These are phyloP conservation scores for Litchi chinensis DNA, from an alignment of 345 rosid species.

Conservation along the genomic window DNA sequence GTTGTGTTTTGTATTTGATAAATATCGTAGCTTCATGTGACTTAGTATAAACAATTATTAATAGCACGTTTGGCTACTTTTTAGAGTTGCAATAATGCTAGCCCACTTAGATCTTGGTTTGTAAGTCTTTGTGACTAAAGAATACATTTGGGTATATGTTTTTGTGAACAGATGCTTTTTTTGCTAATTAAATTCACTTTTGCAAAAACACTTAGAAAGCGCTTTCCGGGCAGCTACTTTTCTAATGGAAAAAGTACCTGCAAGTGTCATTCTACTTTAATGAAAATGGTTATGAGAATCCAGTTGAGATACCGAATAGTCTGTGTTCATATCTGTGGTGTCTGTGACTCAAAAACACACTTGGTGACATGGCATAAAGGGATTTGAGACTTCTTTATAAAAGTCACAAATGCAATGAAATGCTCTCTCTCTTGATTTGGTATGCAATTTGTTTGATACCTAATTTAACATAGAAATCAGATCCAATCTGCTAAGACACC, in stretches of 20 bases:
- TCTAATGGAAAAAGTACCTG: no score
- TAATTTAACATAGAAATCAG: slow-evolving; percentile 23
- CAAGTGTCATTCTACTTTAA: not conserved
- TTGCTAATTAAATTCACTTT: not conserved
- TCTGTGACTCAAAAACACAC: no score
- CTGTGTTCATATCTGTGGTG: not conserved
- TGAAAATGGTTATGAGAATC: not conserved
- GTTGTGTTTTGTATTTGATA: slow-evolving; percentile 12
- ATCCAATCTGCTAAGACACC: slow-evolving; percentile 35
- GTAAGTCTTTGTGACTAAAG: not conserved
- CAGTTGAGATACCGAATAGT: not conserved
- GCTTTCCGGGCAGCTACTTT: not conserved
- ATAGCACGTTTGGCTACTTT: slow-evolving; percentile 9
- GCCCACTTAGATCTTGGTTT: slow-evolving; percentile 13
- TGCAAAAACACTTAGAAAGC: not conserved
- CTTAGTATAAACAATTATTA: slow-evolving; percentile 14
- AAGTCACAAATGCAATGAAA: no score
- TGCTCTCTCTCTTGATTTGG: no score
- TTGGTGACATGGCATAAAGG: no score
- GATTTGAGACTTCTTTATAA: no score
- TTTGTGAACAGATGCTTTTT: not conserved
- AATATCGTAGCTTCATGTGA: slow-evolving; percentile 4
- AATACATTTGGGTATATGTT: no score
- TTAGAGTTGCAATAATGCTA: slow-evolving; percentile 3
- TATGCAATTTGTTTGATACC: not conserved